phyloP scores from a whole-genome alignment of 2,329 filamentous ascomycete species.

The Fusarium pilosicola region DNA sequence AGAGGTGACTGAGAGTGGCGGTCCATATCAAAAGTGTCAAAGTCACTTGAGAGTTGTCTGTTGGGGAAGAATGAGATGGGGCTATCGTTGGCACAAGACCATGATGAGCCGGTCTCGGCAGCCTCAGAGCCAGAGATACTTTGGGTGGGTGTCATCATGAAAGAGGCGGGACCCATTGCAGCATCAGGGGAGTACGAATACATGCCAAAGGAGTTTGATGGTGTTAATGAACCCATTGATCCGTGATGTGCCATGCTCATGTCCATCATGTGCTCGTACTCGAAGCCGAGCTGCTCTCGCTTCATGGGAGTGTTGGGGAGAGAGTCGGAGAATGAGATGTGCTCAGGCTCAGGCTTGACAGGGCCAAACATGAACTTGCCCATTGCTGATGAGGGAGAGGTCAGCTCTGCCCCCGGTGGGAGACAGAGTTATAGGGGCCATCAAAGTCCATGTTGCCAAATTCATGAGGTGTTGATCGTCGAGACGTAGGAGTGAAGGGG shows the following conservation, averaged over 20 bases:
- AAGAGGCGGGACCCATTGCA: conserved; percentile 47
- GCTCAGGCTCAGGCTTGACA: conserved; percentile 50
- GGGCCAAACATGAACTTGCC: conserved; percentile 50
- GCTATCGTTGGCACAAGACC: conserved; percentile 54
- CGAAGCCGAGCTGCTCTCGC: conserved; percentile 49
- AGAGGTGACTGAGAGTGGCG: conserved; percentile 51
- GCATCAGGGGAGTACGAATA: conserved; percentile 47
- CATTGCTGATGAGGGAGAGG: conserved; percentile 49
- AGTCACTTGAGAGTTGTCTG: conserved; percentile 46
- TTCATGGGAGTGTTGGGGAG: conserved; percentile 53
- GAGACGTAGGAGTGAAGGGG: conserved; percentile 57
- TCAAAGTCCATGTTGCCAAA: conserved; percentile 52
- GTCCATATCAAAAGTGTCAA: conserved; percentile 50
- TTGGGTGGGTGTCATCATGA: conserved; percentile 54
- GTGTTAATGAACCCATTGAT: conserved; percentile 52
- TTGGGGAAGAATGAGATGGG: conserved; percentile 54
- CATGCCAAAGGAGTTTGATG: conserved; percentile 40
- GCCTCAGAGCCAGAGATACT: conserved; percentile 54
- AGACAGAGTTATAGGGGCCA: conserved; percentile 41
- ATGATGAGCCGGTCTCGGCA: conserved; percentile 51
- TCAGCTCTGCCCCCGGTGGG: conserved; percentile 48
- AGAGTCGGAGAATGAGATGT: conserved; percentile 46
- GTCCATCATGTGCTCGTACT: conserved; percentile 54
- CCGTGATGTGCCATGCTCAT: conserved; percentile 49
- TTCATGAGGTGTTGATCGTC: conserved; percentile 56